These are phyloP conservation scores for Boletus coccyginus DNA, from an alignment of 768 basidiomycete species.

Conservation along the genomic window DNA sequence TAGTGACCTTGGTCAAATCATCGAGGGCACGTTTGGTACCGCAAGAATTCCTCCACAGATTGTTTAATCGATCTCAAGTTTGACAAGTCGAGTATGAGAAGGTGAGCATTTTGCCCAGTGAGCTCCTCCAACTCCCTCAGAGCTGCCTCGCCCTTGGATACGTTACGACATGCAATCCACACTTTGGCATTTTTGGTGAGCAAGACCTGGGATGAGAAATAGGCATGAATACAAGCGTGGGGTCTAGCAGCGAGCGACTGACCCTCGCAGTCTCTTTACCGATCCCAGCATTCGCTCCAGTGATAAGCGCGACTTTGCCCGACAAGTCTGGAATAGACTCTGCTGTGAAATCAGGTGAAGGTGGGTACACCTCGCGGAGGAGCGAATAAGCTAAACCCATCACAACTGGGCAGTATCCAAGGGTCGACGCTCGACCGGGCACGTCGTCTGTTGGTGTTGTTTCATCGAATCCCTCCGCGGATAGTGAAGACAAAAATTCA, in stretches of 20 bases:
- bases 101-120: constrained; percentile 30
- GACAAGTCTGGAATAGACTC: constrained; percentile 6
- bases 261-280: constrained; percentile 13
- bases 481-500: too few relatives aligned
- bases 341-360: background rate
- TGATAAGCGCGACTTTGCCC: constrained; percentile 11
- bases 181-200: constrained; percentile 30
- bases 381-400: constrained; percentile 1
- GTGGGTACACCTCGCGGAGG: background rate
- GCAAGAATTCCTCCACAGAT: constrained; percentile 30
- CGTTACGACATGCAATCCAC: constrained; percentile 45
- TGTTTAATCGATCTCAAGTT: constrained; percentile 31
- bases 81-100: constrained; percentile 34
- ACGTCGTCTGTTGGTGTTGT: background rate
- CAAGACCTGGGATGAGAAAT: background rate
- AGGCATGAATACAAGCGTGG: background rate
- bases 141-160: constrained; percentile 37
- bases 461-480: too few relatives aligned
- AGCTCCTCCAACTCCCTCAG: constrained; percentile 38
- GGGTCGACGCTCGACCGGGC: background rate
- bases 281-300: constrained; percentile 9
- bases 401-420: background rate
- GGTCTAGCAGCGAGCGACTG: background rate
- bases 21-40: constrained; percentile 25
- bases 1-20: constrained; percentile 22